phyloP scores from a whole-genome alignment of 768 basidiomycete species.

The Calocera viscosa region DNA sequence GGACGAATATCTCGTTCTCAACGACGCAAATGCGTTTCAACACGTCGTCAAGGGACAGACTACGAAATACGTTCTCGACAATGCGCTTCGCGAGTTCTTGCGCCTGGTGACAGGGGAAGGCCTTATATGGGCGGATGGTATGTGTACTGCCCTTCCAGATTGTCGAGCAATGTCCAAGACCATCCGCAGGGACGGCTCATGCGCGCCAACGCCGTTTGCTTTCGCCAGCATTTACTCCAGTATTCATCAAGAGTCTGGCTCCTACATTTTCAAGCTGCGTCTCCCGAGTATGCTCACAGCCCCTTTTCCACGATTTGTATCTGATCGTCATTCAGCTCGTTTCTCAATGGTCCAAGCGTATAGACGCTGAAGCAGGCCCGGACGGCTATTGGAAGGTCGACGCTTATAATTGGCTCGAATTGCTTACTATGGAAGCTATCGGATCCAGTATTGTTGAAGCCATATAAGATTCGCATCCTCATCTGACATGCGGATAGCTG shows the following conservation, averaged over 20 bases:
- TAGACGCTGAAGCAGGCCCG: background rate
- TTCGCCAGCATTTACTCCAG: background rate
- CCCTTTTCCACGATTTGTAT: background rate
- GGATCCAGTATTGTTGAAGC: background rate
- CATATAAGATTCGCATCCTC: background rate
- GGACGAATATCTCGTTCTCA: background rate
- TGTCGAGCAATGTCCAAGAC: background rate
- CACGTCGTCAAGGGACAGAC: background rate
- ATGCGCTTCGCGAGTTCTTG: background rate
- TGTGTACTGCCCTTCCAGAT: background rate
- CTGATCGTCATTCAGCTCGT: background rate
- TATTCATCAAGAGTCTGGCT: background rate
- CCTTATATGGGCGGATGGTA: background rate
- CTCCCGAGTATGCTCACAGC: background rate
- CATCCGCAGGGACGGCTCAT: background rate
- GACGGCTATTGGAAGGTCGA: background rate
- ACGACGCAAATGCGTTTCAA: background rate
- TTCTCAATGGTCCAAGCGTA: background rate
- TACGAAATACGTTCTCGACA: background rate
- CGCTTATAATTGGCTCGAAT: background rate
- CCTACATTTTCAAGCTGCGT: background rate
- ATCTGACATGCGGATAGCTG: background rate
- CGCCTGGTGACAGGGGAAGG: background rate
- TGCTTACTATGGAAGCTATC: background rate
- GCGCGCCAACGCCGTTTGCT: background rate